Evolutionary conservation across 495 filamentous ascomycete genomes (phyloP).

Genomic region (Beverwykella pulmonaria): DNA sequence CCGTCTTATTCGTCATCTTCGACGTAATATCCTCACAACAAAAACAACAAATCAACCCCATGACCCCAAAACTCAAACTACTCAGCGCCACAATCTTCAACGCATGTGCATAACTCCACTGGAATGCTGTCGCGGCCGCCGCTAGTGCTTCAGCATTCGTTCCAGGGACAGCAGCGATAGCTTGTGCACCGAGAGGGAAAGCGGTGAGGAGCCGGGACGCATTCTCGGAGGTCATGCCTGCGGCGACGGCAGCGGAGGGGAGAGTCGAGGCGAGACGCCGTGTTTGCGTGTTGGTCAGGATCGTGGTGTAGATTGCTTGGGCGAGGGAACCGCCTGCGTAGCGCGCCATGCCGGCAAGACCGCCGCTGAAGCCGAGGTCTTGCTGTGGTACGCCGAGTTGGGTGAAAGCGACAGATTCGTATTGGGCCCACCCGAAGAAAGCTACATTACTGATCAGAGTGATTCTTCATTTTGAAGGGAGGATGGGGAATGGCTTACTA

Average conservation of each 20-base stretch:
- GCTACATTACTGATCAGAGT: conserved; percentile 13
- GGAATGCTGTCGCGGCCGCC: conserved; percentile 41
- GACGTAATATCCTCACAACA: conserved; percentile 42
- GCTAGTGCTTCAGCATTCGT: conserved; percentile 37
- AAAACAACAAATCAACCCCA: conserved; percentile 41
- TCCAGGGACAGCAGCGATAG: conserved; percentile 41
- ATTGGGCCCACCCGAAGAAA: conserved; percentile 43
- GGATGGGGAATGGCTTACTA: neutral
- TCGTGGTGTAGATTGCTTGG: conserved; percentile 43
- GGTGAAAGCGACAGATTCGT: conserved; percentile 39
- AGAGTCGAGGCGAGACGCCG: conserved; percentile 29
- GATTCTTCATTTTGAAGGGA: neutral
- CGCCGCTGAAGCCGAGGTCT: conserved; percentile 40
- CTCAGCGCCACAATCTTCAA: conserved; percentile 40
- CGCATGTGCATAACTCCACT: conserved; percentile 44
- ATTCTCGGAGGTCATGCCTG: conserved; percentile 35
- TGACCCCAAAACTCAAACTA: conserved; percentile 39
- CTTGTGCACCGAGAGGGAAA: conserved; percentile 40
- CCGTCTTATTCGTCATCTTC: conserved; percentile 45
- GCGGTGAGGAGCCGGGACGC: conserved; percentile 39
- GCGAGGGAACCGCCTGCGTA: conserved; percentile 43
- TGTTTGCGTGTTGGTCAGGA: conserved; percentile 42
- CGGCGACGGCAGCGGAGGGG: conserved; percentile 39
- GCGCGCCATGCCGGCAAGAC: conserved; percentile 40
- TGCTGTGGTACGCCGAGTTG: conserved; percentile 40